Conservation (phyloP, 495 filamentous ascomycete genomes). For the Thermothielavioides terrestris region DNA sequence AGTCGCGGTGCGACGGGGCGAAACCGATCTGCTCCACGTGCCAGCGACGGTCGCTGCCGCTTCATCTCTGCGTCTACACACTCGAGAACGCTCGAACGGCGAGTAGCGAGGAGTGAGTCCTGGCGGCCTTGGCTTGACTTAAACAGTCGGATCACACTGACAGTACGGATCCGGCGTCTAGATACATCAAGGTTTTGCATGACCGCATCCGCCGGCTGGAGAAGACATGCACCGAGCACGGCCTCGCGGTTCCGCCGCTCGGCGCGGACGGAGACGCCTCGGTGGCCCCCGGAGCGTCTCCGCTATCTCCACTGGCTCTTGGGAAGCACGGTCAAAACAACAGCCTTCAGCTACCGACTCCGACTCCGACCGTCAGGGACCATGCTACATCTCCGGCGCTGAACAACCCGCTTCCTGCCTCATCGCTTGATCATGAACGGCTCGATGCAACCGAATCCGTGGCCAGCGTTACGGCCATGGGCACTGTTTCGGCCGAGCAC, state of each 20-base stretch:
- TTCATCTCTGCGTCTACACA: conserved; percentile 34
- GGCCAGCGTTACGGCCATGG: conserved; percentile 33
- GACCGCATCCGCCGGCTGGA: conserved; percentile 34
- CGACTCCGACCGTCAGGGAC: not conserved
- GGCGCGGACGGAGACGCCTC: not conserved
- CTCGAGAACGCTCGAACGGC: conserved; percentile 29
- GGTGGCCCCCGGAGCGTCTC: not conserved
- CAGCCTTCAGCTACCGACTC: not conserved
- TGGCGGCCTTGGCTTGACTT: not conserved
- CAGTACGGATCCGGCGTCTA: not conserved
- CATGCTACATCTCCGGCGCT: not conserved
- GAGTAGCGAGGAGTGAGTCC: conserved; percentile 26
- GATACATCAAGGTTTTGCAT: conserved; percentile 31
- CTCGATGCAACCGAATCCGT: conserved; percentile 15
- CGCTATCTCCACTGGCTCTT: not conserved
- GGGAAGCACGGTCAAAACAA: not conserved
- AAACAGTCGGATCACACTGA: not conserved
- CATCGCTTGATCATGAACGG: not conserved
- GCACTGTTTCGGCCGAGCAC: conserved; percentile 20
- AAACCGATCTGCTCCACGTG: conserved; percentile 42
- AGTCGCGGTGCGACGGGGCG: conserved; percentile 35
- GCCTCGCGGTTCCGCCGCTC: conserved; percentile 21
- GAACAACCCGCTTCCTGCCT: not conserved
- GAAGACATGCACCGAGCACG: conserved; percentile 24
- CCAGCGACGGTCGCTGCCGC: conserved; percentile 25